Conservation (phyloP, 345 rosid species). For the Aquilaria sinensis region DNA sequence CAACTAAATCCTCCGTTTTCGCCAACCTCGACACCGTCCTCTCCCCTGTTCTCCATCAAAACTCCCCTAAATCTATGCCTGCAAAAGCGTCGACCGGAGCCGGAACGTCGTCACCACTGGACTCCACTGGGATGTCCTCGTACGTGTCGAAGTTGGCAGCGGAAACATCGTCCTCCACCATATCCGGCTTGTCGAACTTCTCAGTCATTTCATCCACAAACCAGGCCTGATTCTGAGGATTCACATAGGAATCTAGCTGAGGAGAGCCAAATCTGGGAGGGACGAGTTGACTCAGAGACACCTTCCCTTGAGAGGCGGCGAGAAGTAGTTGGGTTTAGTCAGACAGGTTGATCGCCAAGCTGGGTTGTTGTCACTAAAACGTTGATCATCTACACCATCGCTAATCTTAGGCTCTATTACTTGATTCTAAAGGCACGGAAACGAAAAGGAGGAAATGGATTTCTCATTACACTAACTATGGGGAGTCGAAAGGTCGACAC, state of each 20-base stretch:
- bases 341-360: conserved; percentile 16
- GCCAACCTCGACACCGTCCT: too few relatives aligned
- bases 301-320: conserved; percentile 21
- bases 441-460: not conserved
- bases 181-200: conserved; percentile 21
- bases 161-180: conserved; percentile 9
- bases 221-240: conserved; percentile 1
- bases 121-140: conserved; percentile 35
- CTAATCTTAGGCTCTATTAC: conserved; percentile 9
- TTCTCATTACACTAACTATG: not conserved
- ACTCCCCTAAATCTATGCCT: conserved; percentile 31
- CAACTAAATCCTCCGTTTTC: too few relatives aligned
- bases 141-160: conserved; percentile 39
- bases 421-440: not conserved
- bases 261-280: conserved; percentile 12
- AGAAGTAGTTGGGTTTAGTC: conserved; percentile 22
- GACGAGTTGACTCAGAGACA: conserved; percentile 6
- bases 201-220: conserved; percentile 1
- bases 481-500: not conserved
- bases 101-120: conserved; percentile 27
- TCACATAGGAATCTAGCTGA: conserved; percentile 8
- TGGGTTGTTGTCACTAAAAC: not conserved
- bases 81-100: conserved; percentile 22
- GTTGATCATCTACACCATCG: not conserved
- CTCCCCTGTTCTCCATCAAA: conserved; percentile 21